Base-by-base conservation (phyloP, 805 yeast species). In the Yamadazyma philogaea region DNA sequence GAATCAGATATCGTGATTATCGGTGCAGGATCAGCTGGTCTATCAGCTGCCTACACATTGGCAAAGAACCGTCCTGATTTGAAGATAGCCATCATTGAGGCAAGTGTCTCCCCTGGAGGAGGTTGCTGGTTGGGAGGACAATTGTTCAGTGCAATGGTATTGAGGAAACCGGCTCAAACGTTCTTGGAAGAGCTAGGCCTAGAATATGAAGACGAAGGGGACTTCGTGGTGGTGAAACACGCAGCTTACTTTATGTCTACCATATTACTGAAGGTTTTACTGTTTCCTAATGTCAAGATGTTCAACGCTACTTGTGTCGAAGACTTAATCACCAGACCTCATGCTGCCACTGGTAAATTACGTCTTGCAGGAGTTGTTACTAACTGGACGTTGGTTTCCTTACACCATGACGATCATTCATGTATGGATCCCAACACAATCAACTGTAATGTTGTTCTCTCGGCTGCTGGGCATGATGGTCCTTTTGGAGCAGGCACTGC, bases 391-490 rank as follows among this genome's bases (percentile, higher is more conserved):
- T 70, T 84, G 54, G 90, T 84, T 18, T 69, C 88, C 3, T 72
- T 81, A 75, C 81, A 82, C 61, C 90, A 84, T 56, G 85, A 81
- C 58, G 78, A 78, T 43, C 90, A 84, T 62, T 78, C 84, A 11
- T 84, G 90, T 61, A 84, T 84, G 89, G 90, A 83, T 59, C 89
- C 90, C 38, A 82, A 83, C 68, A 83, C 87, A 47, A 81, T 84
- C 69, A 84, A 83, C 55, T 70, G 72, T 47, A 60, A 69, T 57
- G 79, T 84, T 43, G 78, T 84, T 44, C 68, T 84, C 44, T 82
- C 88, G 12, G 79, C 88, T 48, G 78, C 87, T 24, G 91, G 90
- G 45, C 90, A 84, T 57, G 91, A 84, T 59, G 90, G 91, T 55
- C 89, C 88, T 40, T 81, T 83, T 65, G 90, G 90, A 46, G 89